Percentiles rank a stretch among this genome's conserved stretches.
Evolutionary conservation across 2,329 filamentous ascomycete species (phyloP).

Genomic region (Aspergillus intermedius): DNA sequence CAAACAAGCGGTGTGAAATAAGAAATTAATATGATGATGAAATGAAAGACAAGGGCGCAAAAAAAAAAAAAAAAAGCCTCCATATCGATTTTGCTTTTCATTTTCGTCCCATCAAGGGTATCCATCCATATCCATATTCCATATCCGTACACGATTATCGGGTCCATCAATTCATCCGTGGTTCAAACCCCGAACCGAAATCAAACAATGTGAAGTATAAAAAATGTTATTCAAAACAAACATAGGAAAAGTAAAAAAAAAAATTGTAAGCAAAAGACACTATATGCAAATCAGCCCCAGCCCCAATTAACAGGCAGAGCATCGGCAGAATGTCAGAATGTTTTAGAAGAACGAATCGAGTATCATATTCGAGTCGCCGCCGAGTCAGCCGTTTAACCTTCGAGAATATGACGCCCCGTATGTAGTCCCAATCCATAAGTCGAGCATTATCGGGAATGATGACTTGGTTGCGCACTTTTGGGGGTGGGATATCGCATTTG

Average conservation of each 20-base stretch:
- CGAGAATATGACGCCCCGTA: too few relatives aligned
- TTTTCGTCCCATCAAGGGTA: too few relatives aligned
- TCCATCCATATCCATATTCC: background rate
- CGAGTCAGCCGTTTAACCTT: background rate
- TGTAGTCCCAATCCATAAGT: too few relatives aligned
- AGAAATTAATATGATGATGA: background rate
- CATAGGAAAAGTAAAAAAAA: slow-evolving; percentile 4
- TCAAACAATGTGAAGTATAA: background rate
- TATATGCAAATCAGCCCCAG: background rate
- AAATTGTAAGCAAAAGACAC: background rate
- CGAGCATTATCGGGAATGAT: background rate
- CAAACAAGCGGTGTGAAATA: slow-evolving; percentile 1
- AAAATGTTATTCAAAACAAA: background rate
- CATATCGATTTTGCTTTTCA: background rate
- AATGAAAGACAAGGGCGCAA: background rate
- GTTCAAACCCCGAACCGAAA: too few relatives aligned
- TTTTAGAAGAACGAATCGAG: background rate
- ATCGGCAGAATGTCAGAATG: background rate
- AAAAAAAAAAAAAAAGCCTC: background rate
- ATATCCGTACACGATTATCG: background rate
- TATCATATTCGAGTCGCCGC: background rate
- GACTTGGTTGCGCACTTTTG: background rate
- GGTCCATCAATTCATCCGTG: background rate
- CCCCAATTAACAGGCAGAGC: background rate
- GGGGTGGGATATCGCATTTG: background rate